Evolutionary conservation across 2,329 filamentous ascomycete species (phyloP), one percentile per base, ranked within the genome.

Genomic region (Cladosporium phlei): DNA sequence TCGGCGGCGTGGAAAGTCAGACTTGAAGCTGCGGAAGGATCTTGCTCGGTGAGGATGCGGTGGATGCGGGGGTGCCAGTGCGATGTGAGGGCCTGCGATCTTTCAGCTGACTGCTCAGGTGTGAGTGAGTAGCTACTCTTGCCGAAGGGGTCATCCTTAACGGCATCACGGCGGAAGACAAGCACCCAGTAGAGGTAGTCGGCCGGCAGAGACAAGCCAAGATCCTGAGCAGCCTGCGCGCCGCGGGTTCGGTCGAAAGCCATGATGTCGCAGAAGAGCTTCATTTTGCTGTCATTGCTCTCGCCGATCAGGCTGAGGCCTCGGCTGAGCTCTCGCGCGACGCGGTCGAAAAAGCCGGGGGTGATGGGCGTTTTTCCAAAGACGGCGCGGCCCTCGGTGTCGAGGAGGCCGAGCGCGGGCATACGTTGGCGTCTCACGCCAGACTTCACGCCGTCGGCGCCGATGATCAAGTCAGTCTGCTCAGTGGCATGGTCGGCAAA

Each of bases 1-100:
- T 55, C 52, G 0, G 60, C 53, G 6, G 64, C 65, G 10, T 58
- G 50, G 47, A 68, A 56, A 8, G 59, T 59, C 37, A 64, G 52
- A n/a, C 61, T 59, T 3, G 64, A 59, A 3, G 65, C 54, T 33
- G 65, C 58, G 5, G 30, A 51, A n/a, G 54, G 44, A 43, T 65
- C 43, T 42, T 53, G 52, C 10, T 52, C 27, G 24, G 49, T 44
- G 33, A 53, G 38, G n/a, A 53, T 33, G 14, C 39, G 38, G 11
- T 43, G 38, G 27, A 53, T 32, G 25, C 24, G 20, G 11, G 49
- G 38, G 28, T 47, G 39, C 52, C 52, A 52, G 19, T 47, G 35
- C 25, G 43, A 35, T 14, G 44, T 49, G 9, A 53, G 46, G 22
- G 45, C 42, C 7, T 44, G 37, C n/a, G 34, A 37, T n/a, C 37